Base-by-base conservation (phyloP, 1,139 yeast genomes). In the Yamadazyma blattariae region DNA sequence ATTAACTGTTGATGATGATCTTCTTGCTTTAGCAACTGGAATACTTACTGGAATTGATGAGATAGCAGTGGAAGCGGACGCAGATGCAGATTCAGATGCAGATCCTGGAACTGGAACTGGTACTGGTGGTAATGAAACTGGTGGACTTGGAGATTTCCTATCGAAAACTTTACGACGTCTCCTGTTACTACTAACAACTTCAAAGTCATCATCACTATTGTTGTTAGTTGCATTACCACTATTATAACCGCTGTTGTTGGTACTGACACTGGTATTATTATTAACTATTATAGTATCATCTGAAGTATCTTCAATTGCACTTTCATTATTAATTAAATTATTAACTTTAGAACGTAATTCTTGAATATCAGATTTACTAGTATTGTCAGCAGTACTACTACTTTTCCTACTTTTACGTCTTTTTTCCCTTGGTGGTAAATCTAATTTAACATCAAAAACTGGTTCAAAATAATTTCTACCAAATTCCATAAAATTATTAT, bases 401-500 rank as follows among this genome's bases (percentile, higher is more conserved):
- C 63, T 56, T 47, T 59, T 57, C 46, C 73, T 53, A 18, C 68
- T 52, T 28, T 47, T 50, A 28, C 47, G 51, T 29, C 64, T 40
- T 39, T 40, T 50, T 45, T 5, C 32, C 35, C 16, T 39, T 40
- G 1, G 43, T 19, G 42, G 46, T 27, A 34, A 31, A 11, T 60
- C 63, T 13, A 50, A 41, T 34, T 56, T 61, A 3, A 60, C 45
- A 50, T 77, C 82, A 33, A 77, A 51, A 30, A 75, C 48, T 2
- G 86, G 82, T 25, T 62, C 71, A 46, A 79, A 77, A 1, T 61
- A 50, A 24, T 41, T 23, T 33, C 43, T 62, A 0, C 73, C 74
- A 40, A 71, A 68, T 40, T 63, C 70, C 55, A 82, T 67, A 44
- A 77, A 82, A 2, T 55, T 50, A 24, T 66, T 71, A 44, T 82